A percentile compares a stretch with the other conserved stretches of the same genome.
phyloP scores from a whole-genome alignment of 2,329 filamentous ascomycete species.

The Basipetospora sp. region DNA sequence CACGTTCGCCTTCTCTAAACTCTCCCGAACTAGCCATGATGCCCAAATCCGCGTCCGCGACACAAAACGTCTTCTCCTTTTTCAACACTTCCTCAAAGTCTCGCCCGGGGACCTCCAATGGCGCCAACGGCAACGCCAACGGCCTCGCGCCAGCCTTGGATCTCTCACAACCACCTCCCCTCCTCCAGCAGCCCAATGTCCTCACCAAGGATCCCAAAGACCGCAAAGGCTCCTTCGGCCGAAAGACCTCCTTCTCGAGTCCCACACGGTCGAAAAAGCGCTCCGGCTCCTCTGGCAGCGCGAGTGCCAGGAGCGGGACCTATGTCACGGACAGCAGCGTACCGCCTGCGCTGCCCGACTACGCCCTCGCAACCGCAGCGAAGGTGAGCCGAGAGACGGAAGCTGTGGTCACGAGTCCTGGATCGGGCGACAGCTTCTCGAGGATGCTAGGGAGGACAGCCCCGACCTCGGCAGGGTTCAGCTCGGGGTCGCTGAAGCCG shows the following conservation, averaged over 20 bases:
- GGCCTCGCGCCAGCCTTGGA: too few relatives aligned
- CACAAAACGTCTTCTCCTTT: slow-evolving; percentile 22
- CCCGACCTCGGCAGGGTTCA: slow-evolving; percentile 18
- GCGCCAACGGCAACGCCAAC: slow-evolving; percentile 3
- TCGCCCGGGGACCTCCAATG: slow-evolving; percentile 4
- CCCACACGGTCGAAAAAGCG: slow-evolving; percentile 21
- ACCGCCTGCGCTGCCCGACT: slow-evolving; percentile 40
- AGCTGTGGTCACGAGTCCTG: slow-evolving; percentile 13
- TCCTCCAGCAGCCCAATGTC: slow-evolving; percentile 1
- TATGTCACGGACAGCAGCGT: slow-evolving; percentile 29
- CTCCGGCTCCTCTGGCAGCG: slow-evolving; percentile 26
- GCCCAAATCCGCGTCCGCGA: slow-evolving; percentile 15
- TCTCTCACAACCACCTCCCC: background rate
- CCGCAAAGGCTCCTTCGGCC: slow-evolving; percentile 37
- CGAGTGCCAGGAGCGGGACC: slow-evolving; percentile 21
- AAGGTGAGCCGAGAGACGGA: slow-evolving; percentile 20
- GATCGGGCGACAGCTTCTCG: slow-evolving; percentile 22
- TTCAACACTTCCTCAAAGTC: slow-evolving; percentile 5
- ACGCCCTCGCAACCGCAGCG: slow-evolving; percentile 34
- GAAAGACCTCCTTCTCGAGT: slow-evolving; percentile 37
- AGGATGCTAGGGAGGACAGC: slow-evolving; percentile 31
- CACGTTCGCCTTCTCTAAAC: background rate
- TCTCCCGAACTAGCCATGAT: slow-evolving; percentile 1
- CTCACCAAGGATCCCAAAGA: slow-evolving; percentile 28
- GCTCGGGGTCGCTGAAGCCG: slow-evolving; percentile 12